Percentiles rank a stretch among this genome's conserved stretches.
Conservation (phyloP, 352 stramenopile genomes). For the Globisporangium sylvaticum region DNA sequence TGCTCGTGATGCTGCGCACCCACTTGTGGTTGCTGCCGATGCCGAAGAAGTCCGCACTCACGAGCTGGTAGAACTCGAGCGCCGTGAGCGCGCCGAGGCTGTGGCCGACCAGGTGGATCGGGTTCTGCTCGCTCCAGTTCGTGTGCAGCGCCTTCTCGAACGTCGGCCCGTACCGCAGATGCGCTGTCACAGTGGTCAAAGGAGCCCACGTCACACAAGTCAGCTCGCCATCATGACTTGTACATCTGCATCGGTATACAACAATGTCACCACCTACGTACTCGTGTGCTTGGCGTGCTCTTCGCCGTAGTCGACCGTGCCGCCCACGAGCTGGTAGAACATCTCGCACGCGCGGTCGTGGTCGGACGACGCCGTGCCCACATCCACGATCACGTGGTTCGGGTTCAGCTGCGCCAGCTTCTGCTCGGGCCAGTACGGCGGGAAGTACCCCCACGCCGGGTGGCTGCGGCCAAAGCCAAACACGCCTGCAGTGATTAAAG, state of each 20-base stretch:
- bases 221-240: neutral
- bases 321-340: slow-evolving; percentile 63
- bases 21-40: slow-evolving; percentile 52
- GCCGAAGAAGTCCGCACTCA: slow-evolving; percentile 50
- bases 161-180: slow-evolving; percentile 46
- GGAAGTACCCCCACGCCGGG: slow-evolving; percentile 38
- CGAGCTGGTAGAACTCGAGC: slow-evolving; percentile 69
- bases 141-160: slow-evolving; percentile 30
- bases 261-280: no score
- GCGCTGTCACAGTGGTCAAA: neutral
- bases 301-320: slow-evolving; percentile 58
- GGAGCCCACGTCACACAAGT: neutral
- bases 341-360: slow-evolving; percentile 64
- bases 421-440: slow-evolving; percentile 57
- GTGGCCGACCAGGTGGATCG: slow-evolving; percentile 57
- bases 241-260: no score
- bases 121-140: slow-evolving; percentile 43
- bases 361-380: slow-evolving; percentile 56
- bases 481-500: slow-evolving; percentile 23
- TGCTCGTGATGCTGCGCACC: slow-evolving; percentile 57
- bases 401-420: slow-evolving; percentile 39
- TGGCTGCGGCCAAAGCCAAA: slow-evolving; percentile 50
- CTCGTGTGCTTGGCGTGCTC: slow-evolving; percentile 25
- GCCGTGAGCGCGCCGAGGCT: slow-evolving; percentile 63
- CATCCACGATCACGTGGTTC: slow-evolving; percentile 61